Conservation (phyloP, 2,329 filamentous ascomycete genomes). For the Exserohilum rostratum region DNA sequence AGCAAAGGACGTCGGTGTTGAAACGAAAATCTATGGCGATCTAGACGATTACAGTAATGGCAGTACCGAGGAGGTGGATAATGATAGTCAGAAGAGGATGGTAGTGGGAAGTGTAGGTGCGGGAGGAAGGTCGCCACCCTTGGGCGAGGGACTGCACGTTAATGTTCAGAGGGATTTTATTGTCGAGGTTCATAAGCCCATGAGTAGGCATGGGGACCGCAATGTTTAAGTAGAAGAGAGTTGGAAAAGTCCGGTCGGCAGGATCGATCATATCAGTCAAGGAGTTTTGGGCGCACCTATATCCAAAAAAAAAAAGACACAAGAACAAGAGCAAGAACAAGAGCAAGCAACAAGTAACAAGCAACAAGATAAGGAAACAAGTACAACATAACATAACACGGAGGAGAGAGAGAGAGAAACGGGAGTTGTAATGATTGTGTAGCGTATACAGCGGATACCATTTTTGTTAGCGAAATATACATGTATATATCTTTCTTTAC, state of each 20-base stretch:
- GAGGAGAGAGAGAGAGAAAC: no score
- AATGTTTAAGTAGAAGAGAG: not conserved
- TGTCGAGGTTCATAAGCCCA: not conserved
- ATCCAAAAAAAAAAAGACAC: no score
- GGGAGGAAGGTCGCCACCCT: no score
- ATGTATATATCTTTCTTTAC: no score
- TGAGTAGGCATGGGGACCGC: not conserved
- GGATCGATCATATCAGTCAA: not conserved
- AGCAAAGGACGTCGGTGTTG: not conserved
- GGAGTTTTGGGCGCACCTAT: no score
- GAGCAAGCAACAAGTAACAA: no score
- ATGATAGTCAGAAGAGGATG: conserved; percentile 4
- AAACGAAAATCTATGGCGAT: conserved; percentile 11
- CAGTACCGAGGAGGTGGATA: not conserved
- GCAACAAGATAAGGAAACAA: no score
- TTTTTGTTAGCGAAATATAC: no score
- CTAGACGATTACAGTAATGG: not conserved
- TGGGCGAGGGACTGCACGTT: conserved; percentile 5
- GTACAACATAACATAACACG: no score
- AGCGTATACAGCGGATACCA: no score
- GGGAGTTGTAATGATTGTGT: no score
- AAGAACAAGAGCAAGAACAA: no score
- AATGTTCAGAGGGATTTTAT: conserved; percentile 9
- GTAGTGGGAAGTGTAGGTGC: not conserved
- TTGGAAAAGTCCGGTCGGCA: not conserved